Evolutionary conservation across 345 rosid genomes (phyloP).

Genomic region (Hypericum androsaemum): DNA sequence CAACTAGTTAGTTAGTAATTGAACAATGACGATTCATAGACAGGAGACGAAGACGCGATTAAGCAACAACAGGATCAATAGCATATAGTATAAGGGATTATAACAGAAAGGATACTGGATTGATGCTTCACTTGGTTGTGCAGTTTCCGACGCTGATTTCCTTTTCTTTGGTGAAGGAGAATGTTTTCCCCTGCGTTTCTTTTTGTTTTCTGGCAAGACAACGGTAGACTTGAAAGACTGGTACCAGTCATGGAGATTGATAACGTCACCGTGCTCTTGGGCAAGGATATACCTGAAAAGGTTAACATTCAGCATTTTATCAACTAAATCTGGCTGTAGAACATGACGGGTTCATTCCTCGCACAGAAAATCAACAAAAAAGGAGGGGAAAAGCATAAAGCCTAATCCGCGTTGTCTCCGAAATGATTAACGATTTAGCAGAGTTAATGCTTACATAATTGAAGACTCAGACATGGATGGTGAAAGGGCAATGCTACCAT

Average conservation of each 20-base stretch:
- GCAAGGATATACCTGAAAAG: slow-evolving; percentile 57
- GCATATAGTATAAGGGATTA: not conserved
- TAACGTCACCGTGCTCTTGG: slow-evolving; percentile 83
- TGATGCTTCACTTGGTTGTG: slow-evolving; percentile 46
- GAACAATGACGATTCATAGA: too few relatives aligned
- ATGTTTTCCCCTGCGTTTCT: slow-evolving; percentile 44
- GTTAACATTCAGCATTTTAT: not conserved
- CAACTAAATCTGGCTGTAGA: not conserved
- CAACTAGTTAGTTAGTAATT: not conserved
- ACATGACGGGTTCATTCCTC: slow-evolving; percentile 4
- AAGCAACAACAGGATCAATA: too few relatives aligned
- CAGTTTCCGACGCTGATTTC: slow-evolving; percentile 37
- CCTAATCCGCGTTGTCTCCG: not conserved
- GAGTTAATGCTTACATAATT: slow-evolving; percentile 51
- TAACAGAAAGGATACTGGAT: slow-evolving; percentile 70
- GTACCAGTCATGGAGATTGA: slow-evolving; percentile 92
- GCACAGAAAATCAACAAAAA: not conserved
- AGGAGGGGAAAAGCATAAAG: not conserved
- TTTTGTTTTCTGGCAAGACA: slow-evolving; percentile 26
- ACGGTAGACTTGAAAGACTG: slow-evolving; percentile 65
- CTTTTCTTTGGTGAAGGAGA: slow-evolving; percentile 50
- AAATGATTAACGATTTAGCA: not conserved
- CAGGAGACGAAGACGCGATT: too few relatives aligned
- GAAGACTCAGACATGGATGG: slow-evolving; percentile 85
- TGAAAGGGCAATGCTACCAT: slow-evolving; percentile 27